Evolutionary conservation across 23 red algal species (phyloP).

Genomic region (Pyropia yezoensis): DNA sequence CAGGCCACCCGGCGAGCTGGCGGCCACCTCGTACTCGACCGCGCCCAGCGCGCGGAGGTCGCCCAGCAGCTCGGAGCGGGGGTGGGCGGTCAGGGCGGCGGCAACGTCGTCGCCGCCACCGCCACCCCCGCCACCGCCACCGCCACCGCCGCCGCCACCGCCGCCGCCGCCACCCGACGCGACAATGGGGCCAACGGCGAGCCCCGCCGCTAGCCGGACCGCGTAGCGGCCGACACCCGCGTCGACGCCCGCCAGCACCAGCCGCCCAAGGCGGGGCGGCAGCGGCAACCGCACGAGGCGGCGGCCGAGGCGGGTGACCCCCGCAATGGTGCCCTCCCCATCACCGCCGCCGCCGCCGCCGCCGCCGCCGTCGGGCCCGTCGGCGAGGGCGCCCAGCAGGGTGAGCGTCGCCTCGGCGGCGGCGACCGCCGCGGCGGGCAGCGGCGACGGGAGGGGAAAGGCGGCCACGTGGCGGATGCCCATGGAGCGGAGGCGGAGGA

Average conservation of each 20-base stretch:
- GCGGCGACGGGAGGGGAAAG: slow-evolving; percentile 79
- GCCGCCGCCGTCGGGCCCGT: not conserved
- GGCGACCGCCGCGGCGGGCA: slow-evolving; percentile 16
- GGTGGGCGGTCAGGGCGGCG: slow-evolving; percentile 6
- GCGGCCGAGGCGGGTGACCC: slow-evolving; percentile 40
- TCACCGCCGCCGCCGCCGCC: not conserved
- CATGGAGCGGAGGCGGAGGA: slow-evolving; percentile 64
- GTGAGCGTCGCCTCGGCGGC: slow-evolving; percentile 30
- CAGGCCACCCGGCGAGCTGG: not conserved
- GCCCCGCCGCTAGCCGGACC: slow-evolving; percentile 44
- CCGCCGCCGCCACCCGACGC: not conserved
- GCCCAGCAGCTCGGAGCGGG: slow-evolving; percentile 32
- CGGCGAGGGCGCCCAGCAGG: slow-evolving; percentile 58
- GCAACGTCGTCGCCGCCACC: not conserved
- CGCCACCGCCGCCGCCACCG: not conserved
- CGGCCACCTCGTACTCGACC: slow-evolving; percentile 31
- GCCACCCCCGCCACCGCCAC: not conserved
- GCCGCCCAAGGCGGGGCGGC: slow-evolving; percentile 44
- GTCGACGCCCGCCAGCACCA: slow-evolving; percentile 41
- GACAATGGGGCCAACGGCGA: slow-evolving; percentile 42
- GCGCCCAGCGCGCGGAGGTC: slow-evolving; percentile 50
- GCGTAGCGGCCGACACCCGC: slow-evolving; percentile 39
- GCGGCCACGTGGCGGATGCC: slow-evolving; percentile 37
- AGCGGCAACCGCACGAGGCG: slow-evolving; percentile 54
- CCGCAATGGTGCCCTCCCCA: not conserved